These are phyloP conservation scores for Prototheca stagnorum DNA, from an alignment of 163 green algal species.

Conservation along the genomic window DNA sequence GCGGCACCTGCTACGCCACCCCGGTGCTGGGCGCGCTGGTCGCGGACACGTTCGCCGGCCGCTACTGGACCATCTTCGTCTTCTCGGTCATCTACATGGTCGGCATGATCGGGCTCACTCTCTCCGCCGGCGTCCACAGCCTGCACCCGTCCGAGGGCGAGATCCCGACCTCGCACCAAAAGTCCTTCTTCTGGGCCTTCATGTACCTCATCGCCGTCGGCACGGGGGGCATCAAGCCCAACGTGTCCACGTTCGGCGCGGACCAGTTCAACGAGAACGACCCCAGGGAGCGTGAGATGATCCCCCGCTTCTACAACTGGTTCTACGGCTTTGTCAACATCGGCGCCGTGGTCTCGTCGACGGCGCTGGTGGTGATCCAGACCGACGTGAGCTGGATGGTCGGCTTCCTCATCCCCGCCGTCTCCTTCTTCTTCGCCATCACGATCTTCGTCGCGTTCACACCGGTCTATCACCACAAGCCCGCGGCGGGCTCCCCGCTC, in stretches of 20 bases:
- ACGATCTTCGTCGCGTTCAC: constrained; percentile 4
- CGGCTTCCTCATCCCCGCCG: constrained; percentile 20
- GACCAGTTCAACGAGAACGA: constrained; percentile 85
- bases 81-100: constrained; percentile 35
- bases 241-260: constrained; percentile 86
- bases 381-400: constrained; percentile 16
- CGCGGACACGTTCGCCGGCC: constrained; percentile 34
- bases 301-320: constrained; percentile 81
- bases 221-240: constrained; percentile 87
- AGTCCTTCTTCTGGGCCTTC: constrained; percentile 8
- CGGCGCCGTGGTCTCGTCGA: constrained; percentile 65
- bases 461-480: constrained; percentile 1
- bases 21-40: constrained; percentile 48
- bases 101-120: constrained; percentile 9
- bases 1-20: constrained; percentile 49
- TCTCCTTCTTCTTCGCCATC: constrained; percentile 10
- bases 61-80: constrained; percentile 46
- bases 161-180: constrained; percentile 1
- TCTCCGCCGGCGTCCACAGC: constrained; percentile 6
- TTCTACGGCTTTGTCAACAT: constrained; percentile 98
- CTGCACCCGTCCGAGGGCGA: constrained; percentile 5
- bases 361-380: constrained; percentile 32
- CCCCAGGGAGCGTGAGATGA: constrained; percentile 10
- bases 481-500: constrained; percentile 9
- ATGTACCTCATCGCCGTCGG: constrained; percentile 25